A percentile compares a stretch with the other conserved stretches of the same genome.
These are phyloP conservation scores for Isochrysis galbana DNA, from an alignment of 78 protist genomes.

Conservation along the genomic window DNA sequence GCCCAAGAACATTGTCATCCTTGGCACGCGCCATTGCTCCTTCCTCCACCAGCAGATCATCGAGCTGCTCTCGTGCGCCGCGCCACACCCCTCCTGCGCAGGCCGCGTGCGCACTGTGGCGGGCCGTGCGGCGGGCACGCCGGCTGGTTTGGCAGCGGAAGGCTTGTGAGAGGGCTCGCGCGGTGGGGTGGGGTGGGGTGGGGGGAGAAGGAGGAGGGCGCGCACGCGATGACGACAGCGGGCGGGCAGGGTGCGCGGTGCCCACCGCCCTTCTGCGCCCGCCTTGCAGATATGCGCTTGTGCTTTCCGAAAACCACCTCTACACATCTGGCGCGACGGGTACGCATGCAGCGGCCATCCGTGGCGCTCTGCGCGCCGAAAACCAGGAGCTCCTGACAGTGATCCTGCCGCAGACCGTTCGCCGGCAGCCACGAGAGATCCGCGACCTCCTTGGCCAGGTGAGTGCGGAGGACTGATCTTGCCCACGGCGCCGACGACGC, in stretches of 20 bases:
- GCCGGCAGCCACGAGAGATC: neutral
- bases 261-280: too few species aligned
- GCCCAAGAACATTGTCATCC: conserved; percentile 22
- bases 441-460: conserved; percentile 22
- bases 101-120: too few species aligned
- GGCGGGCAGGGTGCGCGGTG: too few species aligned
- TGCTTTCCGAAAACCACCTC: neutral
- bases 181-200: too few species aligned
- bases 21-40: conserved; percentile 21
- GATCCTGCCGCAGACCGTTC: conserved; percentile 21
- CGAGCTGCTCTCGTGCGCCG: conserved; percentile 17
- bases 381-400: neutral
- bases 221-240: too few species aligned
- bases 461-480: neutral
- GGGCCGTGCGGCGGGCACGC: too few species aligned
- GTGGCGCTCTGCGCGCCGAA: conserved; percentile 10
- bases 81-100: too few species aligned
- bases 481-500: neutral
- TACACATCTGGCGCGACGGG: conserved; percentile 20
- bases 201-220: too few species aligned
- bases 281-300: conserved; percentile 20
- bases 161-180: too few species aligned
- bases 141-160: too few species aligned
- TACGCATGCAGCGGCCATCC: conserved; percentile 8
- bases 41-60: conserved; percentile 31